A percentile compares a stretch with the other conserved stretches of the same genome.
Conservation (phyloP, 495 filamentous ascomycete species). For the Penicillium cataractarum region DNA sequence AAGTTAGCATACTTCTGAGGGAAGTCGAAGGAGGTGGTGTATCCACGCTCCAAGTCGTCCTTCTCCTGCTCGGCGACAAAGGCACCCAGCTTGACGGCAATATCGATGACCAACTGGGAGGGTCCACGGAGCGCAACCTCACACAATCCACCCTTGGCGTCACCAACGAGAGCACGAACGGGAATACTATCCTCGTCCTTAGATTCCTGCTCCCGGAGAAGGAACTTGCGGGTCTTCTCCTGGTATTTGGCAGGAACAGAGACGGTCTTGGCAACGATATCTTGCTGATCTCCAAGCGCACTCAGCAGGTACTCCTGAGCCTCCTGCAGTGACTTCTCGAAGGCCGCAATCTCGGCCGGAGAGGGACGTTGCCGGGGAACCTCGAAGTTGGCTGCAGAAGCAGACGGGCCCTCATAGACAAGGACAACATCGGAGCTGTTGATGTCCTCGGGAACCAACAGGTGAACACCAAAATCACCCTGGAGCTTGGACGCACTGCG, state of each 20-base stretch:
- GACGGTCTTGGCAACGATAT: conserved; percentile 66
- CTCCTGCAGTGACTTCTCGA: conserved; percentile 70
- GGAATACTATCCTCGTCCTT: conserved; percentile 69
- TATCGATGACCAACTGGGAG: conserved; percentile 65
- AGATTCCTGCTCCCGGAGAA: conserved; percentile 72
- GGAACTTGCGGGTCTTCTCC: conserved; percentile 76
- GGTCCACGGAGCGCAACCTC: conserved; percentile 78
- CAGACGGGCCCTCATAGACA: conserved; percentile 75
- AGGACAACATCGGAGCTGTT: conserved; percentile 70
- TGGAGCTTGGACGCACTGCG: conserved; percentile 65
- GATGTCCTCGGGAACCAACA: conserved; percentile 72
- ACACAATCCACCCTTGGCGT: conserved; percentile 44
- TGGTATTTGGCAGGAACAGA: conserved; percentile 79
- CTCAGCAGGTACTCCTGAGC: conserved; percentile 71
- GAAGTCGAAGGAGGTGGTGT: conserved; percentile 84
- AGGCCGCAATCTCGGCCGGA: conserved; percentile 61
- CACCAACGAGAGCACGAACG: conserved; percentile 64
- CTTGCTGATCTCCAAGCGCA: conserved; percentile 70
- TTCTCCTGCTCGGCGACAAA: conserved; percentile 84
- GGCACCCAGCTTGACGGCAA: conserved; percentile 66
- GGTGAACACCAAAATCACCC: conserved; percentile 74
- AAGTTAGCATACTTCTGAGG: conserved; percentile 92
- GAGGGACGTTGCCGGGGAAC: conserved; percentile 67
- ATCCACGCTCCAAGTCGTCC: conserved; percentile 86
- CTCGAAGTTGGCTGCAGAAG: conserved; percentile 61